A percentile compares a stretch with the other conserved stretches of the same genome.
These are phyloP conservation scores for Blepharisma japonicum DNA, from an alignment of 73 alveolate species.

Conservation along the genomic window DNA sequence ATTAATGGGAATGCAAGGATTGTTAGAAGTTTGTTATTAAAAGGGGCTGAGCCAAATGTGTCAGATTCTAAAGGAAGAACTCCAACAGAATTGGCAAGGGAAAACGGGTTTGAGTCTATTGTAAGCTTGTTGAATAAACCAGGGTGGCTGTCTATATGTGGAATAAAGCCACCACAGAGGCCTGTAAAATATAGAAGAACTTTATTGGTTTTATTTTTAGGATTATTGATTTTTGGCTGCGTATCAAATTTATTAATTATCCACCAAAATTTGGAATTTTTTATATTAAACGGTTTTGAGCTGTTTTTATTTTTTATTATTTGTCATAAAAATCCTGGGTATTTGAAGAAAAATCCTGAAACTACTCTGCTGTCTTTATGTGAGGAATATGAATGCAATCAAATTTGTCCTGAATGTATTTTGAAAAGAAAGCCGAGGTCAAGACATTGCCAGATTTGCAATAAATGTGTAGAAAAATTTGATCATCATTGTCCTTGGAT, in stretches of 20 bases:
- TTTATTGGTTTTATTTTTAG: slow-evolving; percentile 34
- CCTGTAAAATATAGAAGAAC: slow-evolving; percentile 16
- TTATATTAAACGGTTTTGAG: background rate
- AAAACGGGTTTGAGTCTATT: slow-evolving; percentile 39
- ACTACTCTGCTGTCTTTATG: slow-evolving; percentile 37
- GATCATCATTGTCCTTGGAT: slow-evolving; percentile 92
- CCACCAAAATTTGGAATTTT: slow-evolving; percentile 5
- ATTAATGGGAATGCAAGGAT: slow-evolving; percentile 55
- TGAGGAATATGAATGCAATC: slow-evolving; percentile 41
- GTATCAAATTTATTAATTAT: slow-evolving; percentile 1
- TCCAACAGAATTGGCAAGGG: slow-evolving; percentile 52
- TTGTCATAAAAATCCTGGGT: slow-evolving; percentile 59
- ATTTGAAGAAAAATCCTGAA: slow-evolving; percentile 42
- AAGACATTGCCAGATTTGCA: slow-evolving; percentile 75
- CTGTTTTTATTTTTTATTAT: slow-evolving; percentile 35
- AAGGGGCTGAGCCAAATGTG: slow-evolving; percentile 63
- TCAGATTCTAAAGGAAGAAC: slow-evolving; percentile 55
- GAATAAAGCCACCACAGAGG: slow-evolving; percentile 37
- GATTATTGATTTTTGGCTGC: background rate
- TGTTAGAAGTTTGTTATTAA: slow-evolving; percentile 57
- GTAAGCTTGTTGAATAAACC: slow-evolving; percentile 26
- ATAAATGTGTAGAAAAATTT: slow-evolving; percentile 75
- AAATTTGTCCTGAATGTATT: slow-evolving; percentile 69
- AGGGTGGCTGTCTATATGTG: slow-evolving; percentile 23
- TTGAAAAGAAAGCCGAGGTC: slow-evolving; percentile 60